Evolutionary conservation across 176 grass and related monocot genomes (phyloP).

Genomic region (Miscanthus lutarioriparius): DNA sequence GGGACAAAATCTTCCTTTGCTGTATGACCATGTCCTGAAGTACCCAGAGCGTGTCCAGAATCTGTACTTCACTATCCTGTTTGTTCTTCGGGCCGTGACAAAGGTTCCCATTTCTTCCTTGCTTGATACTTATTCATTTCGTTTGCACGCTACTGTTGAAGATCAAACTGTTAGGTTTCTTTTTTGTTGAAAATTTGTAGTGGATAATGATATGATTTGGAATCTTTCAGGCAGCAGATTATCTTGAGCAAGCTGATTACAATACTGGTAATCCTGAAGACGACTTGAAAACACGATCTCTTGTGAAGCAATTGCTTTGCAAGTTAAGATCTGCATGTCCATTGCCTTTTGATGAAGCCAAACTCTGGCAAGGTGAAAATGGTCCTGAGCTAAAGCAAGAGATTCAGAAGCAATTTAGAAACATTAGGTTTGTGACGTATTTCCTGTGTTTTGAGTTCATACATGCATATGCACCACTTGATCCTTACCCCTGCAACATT

Average conservation of each 20-base stretch:
- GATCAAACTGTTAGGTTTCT: background rate
- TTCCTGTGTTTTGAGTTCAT: background rate
- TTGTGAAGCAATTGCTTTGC: slow-evolving; percentile 74
- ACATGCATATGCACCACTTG: background rate
- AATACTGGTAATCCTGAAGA: slow-evolving; percentile 83
- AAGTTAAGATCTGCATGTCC: slow-evolving; percentile 79
- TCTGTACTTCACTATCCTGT: slow-evolving; percentile 88
- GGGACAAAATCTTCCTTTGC: slow-evolving; percentile 74
- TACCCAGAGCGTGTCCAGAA: slow-evolving; percentile 84
- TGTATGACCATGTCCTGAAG: slow-evolving; percentile 84
- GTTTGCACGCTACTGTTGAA: background rate
- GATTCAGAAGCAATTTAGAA: slow-evolving; percentile 94
- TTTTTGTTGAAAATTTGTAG: slow-evolving; percentile 9
- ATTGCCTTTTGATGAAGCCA: slow-evolving; percentile 82
- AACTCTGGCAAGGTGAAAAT: slow-evolving; percentile 89
- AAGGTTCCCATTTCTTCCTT: slow-evolving; percentile 58
- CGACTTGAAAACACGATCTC: slow-evolving; percentile 80
- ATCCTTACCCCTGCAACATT: slow-evolving; percentile 8
- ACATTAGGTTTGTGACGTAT: slow-evolving; percentile 69
- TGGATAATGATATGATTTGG: slow-evolving; percentile 19
- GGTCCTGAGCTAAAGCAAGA: slow-evolving; percentile 78
- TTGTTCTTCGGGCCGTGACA: slow-evolving; percentile 90
- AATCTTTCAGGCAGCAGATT: slow-evolving; percentile 79
- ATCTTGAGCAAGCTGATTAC: slow-evolving; percentile 93
- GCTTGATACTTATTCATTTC: background rate